These are phyloP conservation scores for Stagonosporopsis vannaccii DNA, from an alignment of 2,329 filamentous ascomycete genomes.

Conservation along the genomic window DNA sequence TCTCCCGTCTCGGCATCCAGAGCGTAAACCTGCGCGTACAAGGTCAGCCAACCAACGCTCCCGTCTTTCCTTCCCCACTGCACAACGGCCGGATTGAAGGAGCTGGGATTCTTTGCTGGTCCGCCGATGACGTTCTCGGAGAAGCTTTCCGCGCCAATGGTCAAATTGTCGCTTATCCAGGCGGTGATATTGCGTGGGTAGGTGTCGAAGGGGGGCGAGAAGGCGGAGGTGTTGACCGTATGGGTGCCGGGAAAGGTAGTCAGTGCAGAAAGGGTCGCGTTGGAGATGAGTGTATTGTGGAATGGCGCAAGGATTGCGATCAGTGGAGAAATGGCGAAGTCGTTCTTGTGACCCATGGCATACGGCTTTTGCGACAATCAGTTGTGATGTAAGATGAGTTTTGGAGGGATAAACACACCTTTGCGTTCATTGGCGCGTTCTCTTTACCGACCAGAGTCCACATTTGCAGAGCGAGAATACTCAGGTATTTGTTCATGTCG, in stretches of 20 bases:
- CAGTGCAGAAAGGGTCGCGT: slow-evolving; percentile 50
- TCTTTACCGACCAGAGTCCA: slow-evolving; percentile 65
- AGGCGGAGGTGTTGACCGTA: slow-evolving; percentile 60
- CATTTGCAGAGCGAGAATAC: slow-evolving; percentile 65
- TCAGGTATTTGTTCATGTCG: slow-evolving; percentile 69
- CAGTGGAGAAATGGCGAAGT: slow-evolving; percentile 66
- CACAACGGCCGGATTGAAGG: slow-evolving; percentile 67
- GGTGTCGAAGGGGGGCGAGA: slow-evolving; percentile 65
- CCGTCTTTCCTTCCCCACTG: slow-evolving; percentile 60
- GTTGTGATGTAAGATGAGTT: background rate
- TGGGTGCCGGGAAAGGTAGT: slow-evolving; percentile 61
- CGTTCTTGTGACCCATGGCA: slow-evolving; percentile 65
- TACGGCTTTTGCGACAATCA: slow-evolving; percentile 49
- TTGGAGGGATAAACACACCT: slow-evolving; percentile 24
- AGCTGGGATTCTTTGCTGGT: slow-evolving; percentile 57
- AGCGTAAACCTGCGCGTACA: slow-evolving; percentile 39
- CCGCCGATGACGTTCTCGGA: slow-evolving; percentile 65
- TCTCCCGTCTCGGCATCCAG: slow-evolving; percentile 31
- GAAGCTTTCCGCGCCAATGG: slow-evolving; percentile 67
- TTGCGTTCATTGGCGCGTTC: slow-evolving; percentile 44
- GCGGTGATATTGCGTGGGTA: slow-evolving; percentile 65
- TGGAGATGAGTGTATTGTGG: slow-evolving; percentile 58
- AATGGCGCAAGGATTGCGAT: slow-evolving; percentile 62
- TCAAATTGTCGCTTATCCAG: slow-evolving; percentile 64
- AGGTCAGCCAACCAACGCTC: slow-evolving; percentile 38